phyloP scores from a whole-genome alignment of 148 eudicot species.

The Vaccinium darrowii region DNA sequence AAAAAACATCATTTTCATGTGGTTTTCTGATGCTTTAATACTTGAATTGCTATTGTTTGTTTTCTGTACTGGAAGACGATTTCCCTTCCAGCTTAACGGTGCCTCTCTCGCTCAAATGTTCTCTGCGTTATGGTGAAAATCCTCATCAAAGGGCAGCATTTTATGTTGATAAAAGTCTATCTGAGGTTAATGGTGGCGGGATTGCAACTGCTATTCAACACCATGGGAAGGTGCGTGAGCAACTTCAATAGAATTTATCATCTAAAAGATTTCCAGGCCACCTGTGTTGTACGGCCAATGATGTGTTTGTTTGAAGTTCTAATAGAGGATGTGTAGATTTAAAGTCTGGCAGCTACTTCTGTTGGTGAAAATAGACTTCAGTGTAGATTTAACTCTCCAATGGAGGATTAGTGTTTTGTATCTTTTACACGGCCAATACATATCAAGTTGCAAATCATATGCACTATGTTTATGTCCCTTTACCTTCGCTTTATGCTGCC shows the following conservation, averaged over 20 bases:
- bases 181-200: constrained; percentile 92
- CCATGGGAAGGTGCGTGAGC: constrained; percentile 85
- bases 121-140: constrained; percentile 98
- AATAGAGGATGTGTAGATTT: not conserved
- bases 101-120: constrained; percentile 61
- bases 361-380: too few species aligned
- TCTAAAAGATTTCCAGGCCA: not conserved
- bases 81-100: constrained; percentile 82
- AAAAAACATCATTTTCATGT: not conserved
- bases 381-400: too few species aligned
- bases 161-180: constrained; percentile 83
- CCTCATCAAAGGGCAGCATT: constrained; percentile 98
- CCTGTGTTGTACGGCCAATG: not conserved
- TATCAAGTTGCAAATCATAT: not conserved
- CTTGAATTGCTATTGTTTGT: not conserved
- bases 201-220: constrained; percentile 92
- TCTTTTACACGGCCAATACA: not conserved
- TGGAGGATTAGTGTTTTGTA: not conserved
- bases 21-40: not conserved
- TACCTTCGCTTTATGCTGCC: not conserved
- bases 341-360: too few species aligned
- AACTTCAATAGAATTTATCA: not conserved
- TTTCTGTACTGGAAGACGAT: constrained; percentile 47
- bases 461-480: not conserved
- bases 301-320: constrained; percentile 1